These are phyloP conservation scores for Penicillium macrosclerotiorum DNA, from an alignment of 495 filamentous ascomycete genomes.

Conservation along the genomic window DNA sequence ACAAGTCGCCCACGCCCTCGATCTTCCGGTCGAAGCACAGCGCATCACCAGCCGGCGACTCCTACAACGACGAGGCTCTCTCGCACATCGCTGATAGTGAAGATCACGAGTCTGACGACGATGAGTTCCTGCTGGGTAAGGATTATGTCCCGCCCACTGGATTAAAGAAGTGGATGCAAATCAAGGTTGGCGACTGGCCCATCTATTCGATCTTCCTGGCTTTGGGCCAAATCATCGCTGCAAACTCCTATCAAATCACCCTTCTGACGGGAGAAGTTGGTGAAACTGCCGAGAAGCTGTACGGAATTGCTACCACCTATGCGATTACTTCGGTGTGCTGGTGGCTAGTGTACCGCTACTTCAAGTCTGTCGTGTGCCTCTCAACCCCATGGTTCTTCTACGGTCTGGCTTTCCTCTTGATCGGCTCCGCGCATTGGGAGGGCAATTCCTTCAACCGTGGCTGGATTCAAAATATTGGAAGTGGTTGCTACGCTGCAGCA, in stretches of 20 bases:
- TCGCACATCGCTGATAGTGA: conserved; percentile 32
- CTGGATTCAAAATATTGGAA: conserved; percentile 50
- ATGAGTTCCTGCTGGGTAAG: conserved; percentile 63
- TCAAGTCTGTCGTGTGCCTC: conserved; percentile 60
- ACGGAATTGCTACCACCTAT: conserved; percentile 66
- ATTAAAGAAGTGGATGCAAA: conserved; percentile 51
- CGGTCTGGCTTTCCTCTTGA: conserved; percentile 61
- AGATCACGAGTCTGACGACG: conserved; percentile 21
- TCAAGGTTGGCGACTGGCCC: conserved; percentile 62
- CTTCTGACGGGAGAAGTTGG: conserved; percentile 63
- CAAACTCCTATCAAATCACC: conserved; percentile 72
- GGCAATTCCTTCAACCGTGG: conserved; percentile 37
- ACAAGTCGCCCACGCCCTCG: conserved; percentile 45
- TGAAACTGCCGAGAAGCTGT: conserved; percentile 61
- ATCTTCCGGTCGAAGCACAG: conserved; percentile 35
- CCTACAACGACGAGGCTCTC: conserved; percentile 32
- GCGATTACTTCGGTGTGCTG: conserved; percentile 59
- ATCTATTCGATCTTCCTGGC: conserved; percentile 68
- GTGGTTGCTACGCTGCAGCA: conserved; percentile 44
- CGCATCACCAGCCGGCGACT: conserved; percentile 30
- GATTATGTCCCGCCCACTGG: conserved; percentile 67
- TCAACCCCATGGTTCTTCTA: conserved; percentile 63
- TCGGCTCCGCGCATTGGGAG: conserved; percentile 60
- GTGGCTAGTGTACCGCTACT: conserved; percentile 63
- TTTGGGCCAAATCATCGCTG: conserved; percentile 66